These are phyloP conservation scores for Phytophthora cryptogea DNA, from an alignment of 352 stramenopile genomes.

Conservation along the genomic window DNA sequence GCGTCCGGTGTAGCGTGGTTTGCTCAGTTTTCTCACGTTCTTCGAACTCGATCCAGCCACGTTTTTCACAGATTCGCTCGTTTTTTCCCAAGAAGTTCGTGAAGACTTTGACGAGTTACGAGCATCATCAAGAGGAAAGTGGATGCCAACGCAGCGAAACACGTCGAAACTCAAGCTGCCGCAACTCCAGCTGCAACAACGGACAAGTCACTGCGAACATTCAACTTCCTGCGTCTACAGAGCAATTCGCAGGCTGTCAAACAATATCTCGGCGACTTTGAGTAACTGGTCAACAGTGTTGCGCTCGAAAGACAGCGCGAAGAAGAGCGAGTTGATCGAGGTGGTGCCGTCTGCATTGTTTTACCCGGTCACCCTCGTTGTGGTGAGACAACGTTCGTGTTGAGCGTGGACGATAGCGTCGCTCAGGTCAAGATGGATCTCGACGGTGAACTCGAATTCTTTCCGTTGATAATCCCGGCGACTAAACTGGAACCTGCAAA, in stretches of 20 bases:
- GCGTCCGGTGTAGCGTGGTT: constrained; percentile 55
- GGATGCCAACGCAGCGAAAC: constrained; percentile 36
- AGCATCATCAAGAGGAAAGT: constrained; percentile 61
- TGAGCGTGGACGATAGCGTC: constrained; percentile 62
- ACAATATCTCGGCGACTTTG: constrained; percentile 61
- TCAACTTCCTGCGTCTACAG: constrained; percentile 27
- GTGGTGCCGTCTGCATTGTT: constrained; percentile 76
- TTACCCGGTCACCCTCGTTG: constrained; percentile 74
- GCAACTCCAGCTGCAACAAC: background rate
- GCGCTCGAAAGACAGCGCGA: constrained; percentile 45
- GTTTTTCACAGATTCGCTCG: constrained; percentile 69
- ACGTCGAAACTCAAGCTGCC: constrained; percentile 14
- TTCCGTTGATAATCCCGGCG: constrained; percentile 61
- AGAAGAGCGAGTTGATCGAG: constrained; percentile 53
- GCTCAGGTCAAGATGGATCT: constrained; percentile 83
- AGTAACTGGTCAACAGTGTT: constrained; percentile 53
- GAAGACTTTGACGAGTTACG: constrained; percentile 71
- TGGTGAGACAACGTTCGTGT: constrained; percentile 76
- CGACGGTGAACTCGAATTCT: constrained; percentile 82
- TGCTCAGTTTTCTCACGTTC: constrained; percentile 73
- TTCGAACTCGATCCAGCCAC: constrained; percentile 77
- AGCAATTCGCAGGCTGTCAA: constrained; percentile 55
- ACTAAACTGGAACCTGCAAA: constrained; percentile 63
- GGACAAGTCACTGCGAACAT: constrained; percentile 19
- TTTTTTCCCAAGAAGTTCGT: constrained; percentile 66